These are phyloP conservation scores for Reutealis trisperma DNA, from an alignment of 345 rosid species.

Conservation along the genomic window DNA sequence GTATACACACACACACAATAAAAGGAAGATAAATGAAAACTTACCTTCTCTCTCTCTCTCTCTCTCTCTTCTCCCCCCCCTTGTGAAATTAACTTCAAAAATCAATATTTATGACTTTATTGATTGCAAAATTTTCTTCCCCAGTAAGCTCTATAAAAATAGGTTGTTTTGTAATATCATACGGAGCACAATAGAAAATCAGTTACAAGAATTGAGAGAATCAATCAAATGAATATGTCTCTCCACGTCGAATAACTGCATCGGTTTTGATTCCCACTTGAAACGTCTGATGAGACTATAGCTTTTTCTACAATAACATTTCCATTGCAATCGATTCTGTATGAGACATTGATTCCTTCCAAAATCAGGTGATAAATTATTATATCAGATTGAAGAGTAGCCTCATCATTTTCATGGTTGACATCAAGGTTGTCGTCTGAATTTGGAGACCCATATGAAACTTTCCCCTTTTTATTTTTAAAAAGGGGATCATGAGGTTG, in stretches of 20 bases:
- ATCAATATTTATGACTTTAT: no score
- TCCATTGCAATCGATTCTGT: slow-evolving; percentile 56
- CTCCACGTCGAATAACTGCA: slow-evolving; percentile 37
- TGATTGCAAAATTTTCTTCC: no score
- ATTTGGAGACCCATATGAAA: slow-evolving; percentile 18
- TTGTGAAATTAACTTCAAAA: no score
- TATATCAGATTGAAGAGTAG: slow-evolving; percentile 13
- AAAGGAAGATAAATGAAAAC: no score
- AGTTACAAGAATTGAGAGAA: no score
- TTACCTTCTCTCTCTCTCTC: no score
- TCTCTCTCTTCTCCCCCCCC: no score
- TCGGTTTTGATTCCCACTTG: slow-evolving; percentile 17
- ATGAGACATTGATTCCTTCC: slow-evolving; percentile 76
- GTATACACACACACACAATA: no score
- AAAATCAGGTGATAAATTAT: slow-evolving; percentile 64
- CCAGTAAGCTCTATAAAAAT: no score
- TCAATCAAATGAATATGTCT: slow-evolving; percentile 20
- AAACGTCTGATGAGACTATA: slow-evolving; percentile 21
- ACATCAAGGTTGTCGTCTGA: slow-evolving; percentile 24
- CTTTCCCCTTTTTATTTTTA: slow-evolving; percentile 12
- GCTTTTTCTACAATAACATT: slow-evolving; percentile 64
- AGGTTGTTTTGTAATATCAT: no score
- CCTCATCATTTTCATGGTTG: slow-evolving; percentile 4
- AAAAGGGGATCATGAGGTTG: slow-evolving; percentile 43
- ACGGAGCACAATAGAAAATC: no score